Base-by-base conservation (phyloP, 257 asterid genomes). In the Solanum clarkiae region DNA sequence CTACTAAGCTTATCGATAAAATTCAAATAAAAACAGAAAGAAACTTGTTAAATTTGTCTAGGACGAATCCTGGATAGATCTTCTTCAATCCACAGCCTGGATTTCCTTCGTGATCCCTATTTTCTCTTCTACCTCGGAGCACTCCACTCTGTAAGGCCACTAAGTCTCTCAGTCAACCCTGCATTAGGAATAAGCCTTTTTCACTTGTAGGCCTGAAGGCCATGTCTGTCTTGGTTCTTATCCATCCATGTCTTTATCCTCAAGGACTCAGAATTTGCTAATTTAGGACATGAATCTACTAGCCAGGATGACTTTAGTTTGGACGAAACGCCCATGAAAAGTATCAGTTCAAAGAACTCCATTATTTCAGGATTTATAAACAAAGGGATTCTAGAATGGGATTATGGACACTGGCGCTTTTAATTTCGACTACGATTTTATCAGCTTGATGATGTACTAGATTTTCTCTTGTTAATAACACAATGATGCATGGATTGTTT, bases 331-430 rank as follows among this genome's bases (percentile, higher is more conserved):
- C 95, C 93, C 84, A 83, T 83, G 0, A 95, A 85, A 86, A 98
- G 92, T 80, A 91, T 93, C 20, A 90, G 92, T n/a, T 92, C 98
- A 3, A 93, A 98, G 97, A 96, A 95, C 90, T 89, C 98, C 2
- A 90, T 95, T 36, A 88, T 94, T 86, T 94, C 98, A 18, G 97
- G 97, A 81, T 91, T 92, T 86, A 79, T 95, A 84, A 93, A 85
- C 83, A 87, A 47, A 10, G 92, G 92, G 84, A 87, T 22, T 82
- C 90, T 56, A 51, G 82, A n/a, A 44, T 29, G 62, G 98, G 99
- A 57, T 89, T 92, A 36, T 92, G 51, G 79, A 80, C 17, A 86
- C 87, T 17, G 56, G 74, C 32, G 2, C 54, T 20, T 80, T 84
- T 77, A 32, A 42, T 66, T 87, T 93, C 91, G 69, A 93, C 97